Evolutionary conservation across 495 filamentous ascomycete genomes (phyloP).

Genomic region (Umbilicaria muhlenbergii): DNA sequence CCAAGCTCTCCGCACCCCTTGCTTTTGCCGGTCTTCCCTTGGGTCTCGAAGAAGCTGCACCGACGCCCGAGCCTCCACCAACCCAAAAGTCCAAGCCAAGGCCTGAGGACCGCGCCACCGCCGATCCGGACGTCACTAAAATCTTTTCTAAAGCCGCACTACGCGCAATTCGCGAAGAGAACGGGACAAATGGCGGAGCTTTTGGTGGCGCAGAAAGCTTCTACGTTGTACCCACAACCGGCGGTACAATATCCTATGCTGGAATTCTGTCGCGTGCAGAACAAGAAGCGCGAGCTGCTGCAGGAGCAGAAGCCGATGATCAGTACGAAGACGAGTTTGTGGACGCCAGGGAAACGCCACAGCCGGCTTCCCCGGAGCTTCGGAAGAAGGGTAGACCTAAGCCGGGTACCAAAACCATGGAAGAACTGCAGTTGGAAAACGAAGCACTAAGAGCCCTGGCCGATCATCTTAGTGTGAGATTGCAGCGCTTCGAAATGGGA

Average conservation of each 20-base stretch:
- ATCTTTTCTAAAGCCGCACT: conserved; percentile 72
- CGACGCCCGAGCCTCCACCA: conserved; percentile 16
- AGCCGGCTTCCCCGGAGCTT: conserved; percentile 29
- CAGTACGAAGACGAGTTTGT: conserved; percentile 67
- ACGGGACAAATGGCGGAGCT: conserved; percentile 29
- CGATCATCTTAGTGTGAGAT: conserved; percentile 60
- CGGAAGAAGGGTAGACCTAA: conserved; percentile 12
- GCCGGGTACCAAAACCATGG: conserved; percentile 41
- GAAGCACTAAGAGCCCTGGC: conserved; percentile 54
- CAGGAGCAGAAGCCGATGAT: conserved; percentile 17
- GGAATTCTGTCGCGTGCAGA: conserved; percentile 63
- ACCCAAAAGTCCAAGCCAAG: conserved; percentile 23
- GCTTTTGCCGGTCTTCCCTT: conserved; percentile 87
- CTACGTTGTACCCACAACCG: conserved; percentile 85
- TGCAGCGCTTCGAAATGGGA: conserved; percentile 75
- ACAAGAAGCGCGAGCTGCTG: conserved; percentile 36
- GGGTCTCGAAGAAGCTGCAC: conserved; percentile 31
- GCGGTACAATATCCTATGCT: conserved; percentile 79
- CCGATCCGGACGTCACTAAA: conserved; percentile 58
- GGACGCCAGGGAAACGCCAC: conserved; percentile 63
- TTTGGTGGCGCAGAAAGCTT: conserved; percentile 52
- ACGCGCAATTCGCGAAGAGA: conserved; percentile 43
- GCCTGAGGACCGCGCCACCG: conserved; percentile 16
- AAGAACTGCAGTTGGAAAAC: conserved; percentile 77
- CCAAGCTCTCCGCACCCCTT: conserved; percentile 69